phyloP scores from a whole-genome alignment of 805 yeast species.

The Suhomyces emberorum region DNA sequence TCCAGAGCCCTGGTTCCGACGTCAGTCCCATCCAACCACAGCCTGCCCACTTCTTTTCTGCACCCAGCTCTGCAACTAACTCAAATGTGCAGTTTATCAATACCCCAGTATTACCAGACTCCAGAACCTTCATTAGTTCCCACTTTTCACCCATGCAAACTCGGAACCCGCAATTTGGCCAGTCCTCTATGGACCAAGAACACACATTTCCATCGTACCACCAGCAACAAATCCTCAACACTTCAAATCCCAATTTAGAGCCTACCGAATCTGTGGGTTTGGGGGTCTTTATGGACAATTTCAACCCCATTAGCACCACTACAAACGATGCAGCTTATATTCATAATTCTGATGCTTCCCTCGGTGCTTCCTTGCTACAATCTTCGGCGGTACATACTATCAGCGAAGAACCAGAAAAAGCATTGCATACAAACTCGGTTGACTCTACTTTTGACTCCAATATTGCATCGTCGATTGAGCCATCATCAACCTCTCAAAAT shows the following conservation, averaged over 20 bases:
- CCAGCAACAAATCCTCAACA: background rate
- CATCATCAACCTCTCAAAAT: slow-evolving; percentile 1
- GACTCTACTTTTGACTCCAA: background rate
- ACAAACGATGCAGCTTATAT: background rate
- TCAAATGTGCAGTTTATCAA: slow-evolving; percentile 3
- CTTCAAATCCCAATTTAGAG: background rate
- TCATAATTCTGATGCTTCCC: background rate
- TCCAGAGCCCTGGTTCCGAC: slow-evolving; percentile 6
- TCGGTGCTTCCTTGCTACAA: background rate
- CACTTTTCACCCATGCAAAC: slow-evolving; percentile 4
- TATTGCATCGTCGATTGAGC: slow-evolving; percentile 1
- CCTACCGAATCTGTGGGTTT: slow-evolving; percentile 2
- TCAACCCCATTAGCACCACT: background rate
- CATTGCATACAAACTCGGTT: background rate
- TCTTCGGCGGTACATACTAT: background rate
- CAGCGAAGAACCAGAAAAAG: background rate
- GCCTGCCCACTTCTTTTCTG: slow-evolving; percentile 5
- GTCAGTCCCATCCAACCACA: slow-evolving; percentile 2
- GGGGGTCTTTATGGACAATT: slow-evolving; percentile 2
- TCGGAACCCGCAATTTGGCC: background rate
- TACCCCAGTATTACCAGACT: slow-evolving; percentile 1
- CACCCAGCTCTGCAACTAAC: slow-evolving; percentile 7
- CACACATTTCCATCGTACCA: background rate
- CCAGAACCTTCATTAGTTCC: background rate
- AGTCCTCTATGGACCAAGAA: background rate